phyloP scores from a whole-genome alignment of 2,329 filamentous ascomycete species.

The Phyllosticta citrichinensis region DNA sequence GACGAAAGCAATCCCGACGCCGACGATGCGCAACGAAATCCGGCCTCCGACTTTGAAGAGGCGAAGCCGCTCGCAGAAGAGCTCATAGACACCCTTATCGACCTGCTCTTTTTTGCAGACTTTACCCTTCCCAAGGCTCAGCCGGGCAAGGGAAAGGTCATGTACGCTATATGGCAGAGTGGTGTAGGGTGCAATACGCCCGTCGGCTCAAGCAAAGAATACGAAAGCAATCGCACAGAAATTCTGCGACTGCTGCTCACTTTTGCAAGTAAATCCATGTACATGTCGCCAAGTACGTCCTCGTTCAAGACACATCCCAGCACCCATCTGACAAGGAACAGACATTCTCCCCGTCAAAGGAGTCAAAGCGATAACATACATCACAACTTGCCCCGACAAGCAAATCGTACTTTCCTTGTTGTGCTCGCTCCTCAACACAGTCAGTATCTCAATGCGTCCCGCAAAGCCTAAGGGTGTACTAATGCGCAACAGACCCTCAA shows the following conservation, averaged over 20 bases:
- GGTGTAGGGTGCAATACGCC: conserved; percentile 91
- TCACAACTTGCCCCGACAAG: conserved; percentile 81
- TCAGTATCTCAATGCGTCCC: conserved; percentile 36
- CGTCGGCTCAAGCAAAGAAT: conserved; percentile 79
- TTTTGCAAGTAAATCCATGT: conserved; percentile 85
- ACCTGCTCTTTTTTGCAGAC: conserved; percentile 83
- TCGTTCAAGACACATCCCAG: neutral
- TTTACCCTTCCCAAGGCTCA: conserved; percentile 72
- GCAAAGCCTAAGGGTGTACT: conserved; percentile 12
- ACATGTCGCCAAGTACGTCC: conserved; percentile 61
- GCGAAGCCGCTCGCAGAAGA: conserved; percentile 85
- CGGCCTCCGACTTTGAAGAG: conserved; percentile 61
- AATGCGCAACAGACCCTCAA: conserved; percentile 62
- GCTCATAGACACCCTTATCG: conserved; percentile 78
- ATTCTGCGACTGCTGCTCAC: conserved; percentile 78
- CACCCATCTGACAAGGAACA: conserved; percentile 18
- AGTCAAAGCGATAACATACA: conserved; percentile 75
- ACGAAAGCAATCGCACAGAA: conserved; percentile 87
- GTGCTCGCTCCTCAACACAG: conserved; percentile 89
- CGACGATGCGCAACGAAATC: conserved; percentile 35
- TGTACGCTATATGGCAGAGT: conserved; percentile 95
- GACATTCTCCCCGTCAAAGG: conserved; percentile 69
- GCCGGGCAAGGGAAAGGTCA: conserved; percentile 66
- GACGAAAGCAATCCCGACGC: conserved; percentile 58
- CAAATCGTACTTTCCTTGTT: conserved; percentile 82